Base-by-base conservation (phyloP, 2,329 filamentous ascomycete genomes). In the Elsinoe necatrix region DNA sequence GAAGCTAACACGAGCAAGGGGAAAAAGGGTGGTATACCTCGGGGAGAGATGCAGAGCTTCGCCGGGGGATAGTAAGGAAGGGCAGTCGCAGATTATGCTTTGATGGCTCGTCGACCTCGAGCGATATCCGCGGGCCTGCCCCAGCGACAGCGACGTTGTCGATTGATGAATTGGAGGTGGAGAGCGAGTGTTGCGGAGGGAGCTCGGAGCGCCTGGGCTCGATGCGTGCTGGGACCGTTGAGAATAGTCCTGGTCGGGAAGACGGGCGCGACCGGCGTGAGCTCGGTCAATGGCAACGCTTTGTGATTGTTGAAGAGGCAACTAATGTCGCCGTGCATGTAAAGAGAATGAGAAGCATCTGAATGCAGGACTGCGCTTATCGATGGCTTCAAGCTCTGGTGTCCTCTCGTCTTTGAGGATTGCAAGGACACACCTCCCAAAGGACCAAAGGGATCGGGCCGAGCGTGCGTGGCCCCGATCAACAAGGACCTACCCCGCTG, bases 291-390 rank as follows among this genome's bases (percentile, higher is more conserved):
- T 56, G 21, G 39, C 54, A 56, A 56, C 54, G 54, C 41, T 31
- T 23, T 23, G 37, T 35, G 54, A 56, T 56, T 56, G 54, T 56
- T 45, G 54, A 56, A 56, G 27, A 31, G 54, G 54, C 41, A 48
- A 56, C 54, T 42, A 18, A 16, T 39, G 31, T 37, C 41, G 2
- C 41, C 21, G 37, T 43, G 45, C 54, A 56, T 54, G 42, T 52
- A 58, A 37, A 56, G 37, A 45, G 41, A 20, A 42, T 52, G 45
- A 41, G 43, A 42, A 57, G 51, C 54, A 52, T 59, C 54, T 48
- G 58, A 58, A 58, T 58, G 52, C 52, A 45, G 52, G 52, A 55
- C 45, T 54, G 34, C 14, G 34, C 5, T 37, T 37, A 37, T 37
- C 34, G 34, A 45, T 45, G 41, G n/a, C n/a, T n/a, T n/a, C n/a